These are phyloP conservation scores for Trametes polyzona DNA, from an alignment of 1,284 basidiomycete species.

Conservation along the genomic window DNA sequence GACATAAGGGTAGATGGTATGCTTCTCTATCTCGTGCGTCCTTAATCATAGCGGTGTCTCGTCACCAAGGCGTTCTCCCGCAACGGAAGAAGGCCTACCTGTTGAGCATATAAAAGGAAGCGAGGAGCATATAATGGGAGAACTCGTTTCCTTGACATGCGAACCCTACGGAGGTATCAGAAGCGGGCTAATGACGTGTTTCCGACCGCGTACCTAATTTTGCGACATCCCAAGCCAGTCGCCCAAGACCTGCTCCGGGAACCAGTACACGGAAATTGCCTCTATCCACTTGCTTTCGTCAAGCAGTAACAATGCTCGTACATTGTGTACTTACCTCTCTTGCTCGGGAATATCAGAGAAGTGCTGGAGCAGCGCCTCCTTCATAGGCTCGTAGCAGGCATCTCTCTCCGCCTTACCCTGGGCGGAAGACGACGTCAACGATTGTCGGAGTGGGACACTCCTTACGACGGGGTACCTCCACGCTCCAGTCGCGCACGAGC, in stretches of 20 bases:
- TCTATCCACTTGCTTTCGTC: conserved; percentile 35
- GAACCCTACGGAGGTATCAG: conserved; percentile 59
- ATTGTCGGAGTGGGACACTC: not conserved
- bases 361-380: conserved; percentile 66
- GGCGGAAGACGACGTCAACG: not conserved
- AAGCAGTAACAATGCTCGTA: not conserved
- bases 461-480: conserved; percentile 43
- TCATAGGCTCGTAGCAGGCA: conserved; percentile 78
- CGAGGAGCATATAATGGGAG: conserved; percentile 90
- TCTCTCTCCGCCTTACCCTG: conserved; percentile 81
- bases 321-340: conserved; percentile 48
- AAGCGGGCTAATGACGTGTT: not conserved
- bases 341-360: conserved; percentile 58
- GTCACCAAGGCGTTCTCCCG: not conserved
- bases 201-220: conserved; percentile 56
- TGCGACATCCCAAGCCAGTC: conserved; percentile 87
- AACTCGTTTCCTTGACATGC: conserved; percentile 92
- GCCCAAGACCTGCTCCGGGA: conserved; percentile 86
- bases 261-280: conserved; percentile 75
- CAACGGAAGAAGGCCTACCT: conserved; percentile 16
- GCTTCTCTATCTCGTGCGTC: conserved; percentile 65
- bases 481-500: conserved; percentile 90
- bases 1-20: conserved; percentile 85
- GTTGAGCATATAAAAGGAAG: conserved; percentile 77
- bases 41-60: conserved; percentile 40